Conservation (phyloP, 2,329 filamentous ascomycete genomes). For the Curvularia verruculosa region DNA sequence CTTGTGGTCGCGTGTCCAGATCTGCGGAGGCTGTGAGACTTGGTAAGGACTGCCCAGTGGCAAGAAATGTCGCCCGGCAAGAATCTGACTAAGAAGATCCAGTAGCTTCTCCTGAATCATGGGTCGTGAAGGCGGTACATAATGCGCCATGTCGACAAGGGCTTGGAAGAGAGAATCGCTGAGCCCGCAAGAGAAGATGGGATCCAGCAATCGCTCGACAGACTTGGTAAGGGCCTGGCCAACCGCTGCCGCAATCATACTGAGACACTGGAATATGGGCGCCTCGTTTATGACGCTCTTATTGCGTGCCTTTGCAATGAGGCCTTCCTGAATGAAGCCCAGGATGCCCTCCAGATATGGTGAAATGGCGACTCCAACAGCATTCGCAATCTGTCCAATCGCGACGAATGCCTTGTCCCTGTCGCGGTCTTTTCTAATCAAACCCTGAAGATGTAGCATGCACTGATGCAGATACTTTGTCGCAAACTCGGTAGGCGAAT, state of each 20-base stretch:
- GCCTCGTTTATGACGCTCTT: slow-evolving; percentile 63
- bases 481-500: slow-evolving; percentile 89
- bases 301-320: slow-evolving; percentile 77
- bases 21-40: slow-evolving; percentile 77
- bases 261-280: slow-evolving; percentile 96
- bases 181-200: slow-evolving; percentile 95
- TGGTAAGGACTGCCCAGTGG: slow-evolving; percentile 90
- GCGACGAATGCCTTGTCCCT: slow-evolving; percentile 95
- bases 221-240: slow-evolving; percentile 98
- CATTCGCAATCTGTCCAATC: slow-evolving; percentile 94
- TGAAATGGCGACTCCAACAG: slow-evolving; percentile 91
- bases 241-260: slow-evolving; percentile 91
- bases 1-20: slow-evolving; percentile 85
- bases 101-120: slow-evolving; percentile 93
- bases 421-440: slow-evolving; percentile 87
- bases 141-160: slow-evolving; percentile 97
- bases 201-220: slow-evolving; percentile 92
- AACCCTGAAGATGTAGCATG: slow-evolving; percentile 93
- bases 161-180: slow-evolving; percentile 94
- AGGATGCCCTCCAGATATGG: slow-evolving; percentile 95
- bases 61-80: slow-evolving; percentile 90
- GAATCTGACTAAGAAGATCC: slow-evolving; percentile 91
- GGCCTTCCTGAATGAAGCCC: slow-evolving; percentile 88
- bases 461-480: slow-evolving; percentile 88
- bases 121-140: slow-evolving; percentile 91